These are phyloP conservation scores for Salvia hispanica DNA, from an alignment of 257 asterid genomes.

Conservation along the genomic window DNA sequence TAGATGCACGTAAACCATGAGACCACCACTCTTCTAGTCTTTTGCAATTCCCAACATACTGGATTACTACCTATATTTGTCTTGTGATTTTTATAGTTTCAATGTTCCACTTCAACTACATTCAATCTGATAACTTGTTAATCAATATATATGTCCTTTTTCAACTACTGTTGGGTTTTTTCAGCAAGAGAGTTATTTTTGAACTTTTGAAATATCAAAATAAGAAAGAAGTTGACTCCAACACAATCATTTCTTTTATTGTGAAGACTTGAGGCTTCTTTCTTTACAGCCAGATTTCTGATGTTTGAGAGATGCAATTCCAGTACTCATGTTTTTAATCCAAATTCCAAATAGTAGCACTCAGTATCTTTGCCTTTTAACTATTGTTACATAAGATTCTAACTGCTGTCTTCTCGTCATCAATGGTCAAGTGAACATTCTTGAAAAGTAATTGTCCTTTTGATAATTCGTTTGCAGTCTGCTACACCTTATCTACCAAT, in stretches of 20 bases:
- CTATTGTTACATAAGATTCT: constrained; percentile 21
- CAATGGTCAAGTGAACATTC: constrained; percentile 28
- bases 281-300: constrained; percentile 30
- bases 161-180: neutral
- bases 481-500: constrained; percentile 37
- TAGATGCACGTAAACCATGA: neutral
- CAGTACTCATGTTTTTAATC: constrained; percentile 1
- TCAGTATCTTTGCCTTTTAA: constrained; percentile 25
- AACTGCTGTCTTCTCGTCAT: constrained; percentile 27
- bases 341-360: neutral
- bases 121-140: neutral
- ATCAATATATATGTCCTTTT: too few relatives aligned
- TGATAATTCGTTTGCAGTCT: constrained; percentile 38
- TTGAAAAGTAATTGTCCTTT: constrained; percentile 21
- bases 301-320: constrained; percentile 25
- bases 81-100: constrained; percentile 5
- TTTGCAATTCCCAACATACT: neutral
- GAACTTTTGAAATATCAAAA: neutral
- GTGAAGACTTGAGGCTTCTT: constrained; percentile 27
- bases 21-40: neutral
- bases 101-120: neutral
- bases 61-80: constrained; percentile 5
- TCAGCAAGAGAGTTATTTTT: constrained; percentile 7
- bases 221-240: constrained; percentile 29
- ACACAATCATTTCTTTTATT: constrained; percentile 34